Conservation (phyloP, 2,329 filamentous ascomycete species). For the Aspergillus jensenii region DNA sequence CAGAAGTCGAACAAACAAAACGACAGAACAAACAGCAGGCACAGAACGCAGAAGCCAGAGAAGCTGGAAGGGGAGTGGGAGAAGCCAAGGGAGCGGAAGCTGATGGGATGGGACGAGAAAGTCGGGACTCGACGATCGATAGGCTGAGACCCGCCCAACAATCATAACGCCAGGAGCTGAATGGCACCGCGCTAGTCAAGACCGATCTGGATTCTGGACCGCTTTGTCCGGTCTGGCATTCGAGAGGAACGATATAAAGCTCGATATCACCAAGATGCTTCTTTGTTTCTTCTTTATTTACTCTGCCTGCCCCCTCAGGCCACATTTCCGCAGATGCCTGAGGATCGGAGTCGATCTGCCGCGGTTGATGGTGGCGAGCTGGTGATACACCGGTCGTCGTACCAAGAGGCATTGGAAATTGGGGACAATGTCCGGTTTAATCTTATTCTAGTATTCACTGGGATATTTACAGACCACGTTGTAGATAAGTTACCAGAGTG, state of each 20-base stretch:
- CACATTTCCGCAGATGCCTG: not conserved
- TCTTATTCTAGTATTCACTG: no score
- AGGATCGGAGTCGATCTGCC: not conserved
- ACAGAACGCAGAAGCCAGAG: conserved; percentile 14
- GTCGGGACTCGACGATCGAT: conserved; percentile 6
- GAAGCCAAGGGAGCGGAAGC: conserved; percentile 3
- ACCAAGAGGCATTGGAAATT: no score
- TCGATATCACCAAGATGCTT: not conserved
- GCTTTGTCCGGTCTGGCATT: not conserved
- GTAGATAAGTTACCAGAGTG: not conserved
- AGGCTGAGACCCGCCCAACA: conserved; percentile 13
- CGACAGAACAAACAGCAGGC: conserved; percentile 16
- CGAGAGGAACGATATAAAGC: not conserved
- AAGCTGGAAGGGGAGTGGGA: conserved; percentile 2
- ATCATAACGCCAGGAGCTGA: conserved; percentile 5
- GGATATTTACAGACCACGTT: not conserved
- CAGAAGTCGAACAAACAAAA: conserved; percentile 19
- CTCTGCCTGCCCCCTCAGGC: conserved; percentile 4
- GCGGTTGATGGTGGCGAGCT: not conserved
- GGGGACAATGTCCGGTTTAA: not conserved
- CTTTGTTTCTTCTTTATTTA: conserved; percentile 6
- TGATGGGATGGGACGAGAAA: conserved; percentile 12
- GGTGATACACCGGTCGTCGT: no score
- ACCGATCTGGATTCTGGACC: conserved; percentile 1
- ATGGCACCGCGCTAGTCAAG: conserved; percentile 4